Base-by-base conservation (phyloP, 495 filamentous ascomycete genomes). In the Elasticomyces elasticus region DNA sequence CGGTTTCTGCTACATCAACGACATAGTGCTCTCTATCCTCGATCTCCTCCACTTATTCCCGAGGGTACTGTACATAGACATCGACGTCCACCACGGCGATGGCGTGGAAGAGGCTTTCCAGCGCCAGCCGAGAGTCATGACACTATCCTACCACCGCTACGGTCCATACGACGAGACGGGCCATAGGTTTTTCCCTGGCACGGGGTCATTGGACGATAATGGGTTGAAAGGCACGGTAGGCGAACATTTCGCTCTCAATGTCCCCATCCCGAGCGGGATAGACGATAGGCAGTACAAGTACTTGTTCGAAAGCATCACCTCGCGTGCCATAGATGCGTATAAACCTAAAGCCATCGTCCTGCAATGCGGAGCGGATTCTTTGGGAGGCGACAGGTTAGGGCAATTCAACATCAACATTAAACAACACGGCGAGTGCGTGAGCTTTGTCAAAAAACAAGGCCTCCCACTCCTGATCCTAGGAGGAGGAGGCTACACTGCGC, bases 1-100 rank as follows among this genome's bases (percentile, higher is more conserved):
- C 46, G 92, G 92, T 5, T 98, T 98, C 71, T 98, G 92, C 72
- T 98, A 98, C 71, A 83, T 95, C 63, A 98, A 98, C 67, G 92
- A 98, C 69, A 97, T 98, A 66, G 94, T 97, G 35, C 82, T 98
- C 25, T 89, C 87, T 42, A 91, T 95, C 60, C 80, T 96, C 27
- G 87, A 95, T 65, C 76, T 98, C 6, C 75, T 98, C 17, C 85
- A 87, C 19, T 76, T 89, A 64, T 85, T 94, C 64, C 84, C 87
- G 54, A 85, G 91, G 60, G 89, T 98, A 24, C 84, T 98, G 56
- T 98, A 98, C 71, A 85, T 98, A 58, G 91, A 98, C 66, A 95
- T 98, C 61, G 91, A 98, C 67, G 91, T 98, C 11, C 91, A 98
- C 71, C 91, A 98, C 61, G 91, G 91, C 59, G 91, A 98, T 66